Percentiles rank a stretch among this genome's conserved stretches.
phyloP scores from a whole-genome alignment of 1,139 yeast species.

The Pichia sp. region DNA sequence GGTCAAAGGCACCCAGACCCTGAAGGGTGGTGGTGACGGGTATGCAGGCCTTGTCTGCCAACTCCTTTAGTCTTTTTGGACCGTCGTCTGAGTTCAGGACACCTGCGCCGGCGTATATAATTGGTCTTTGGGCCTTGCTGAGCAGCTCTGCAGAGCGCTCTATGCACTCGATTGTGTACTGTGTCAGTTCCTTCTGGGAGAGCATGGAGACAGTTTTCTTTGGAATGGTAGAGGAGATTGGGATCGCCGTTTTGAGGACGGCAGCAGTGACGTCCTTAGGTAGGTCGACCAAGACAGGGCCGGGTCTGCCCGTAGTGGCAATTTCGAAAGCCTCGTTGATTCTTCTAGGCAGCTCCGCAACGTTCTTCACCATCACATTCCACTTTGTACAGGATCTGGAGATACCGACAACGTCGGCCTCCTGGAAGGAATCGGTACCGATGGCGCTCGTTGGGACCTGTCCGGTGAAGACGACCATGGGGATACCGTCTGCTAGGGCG shows the following conservation, averaged over 20 bases:
- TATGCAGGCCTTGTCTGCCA: constrained; percentile 84
- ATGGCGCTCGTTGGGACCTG: constrained; percentile 95
- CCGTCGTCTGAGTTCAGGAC: constrained; percentile 76
- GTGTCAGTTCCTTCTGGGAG: constrained; percentile 68
- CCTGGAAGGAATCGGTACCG: constrained; percentile 98
- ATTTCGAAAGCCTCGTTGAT: constrained; percentile 97
- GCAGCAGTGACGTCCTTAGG: constrained; percentile 98
- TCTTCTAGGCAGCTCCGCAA: constrained; percentile 90
- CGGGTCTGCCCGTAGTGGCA: constrained; percentile 95
- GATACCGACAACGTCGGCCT: constrained; percentile 96
- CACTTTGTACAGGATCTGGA: constrained; percentile 97
- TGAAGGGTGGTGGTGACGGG: constrained; percentile 96
- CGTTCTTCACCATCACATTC: constrained; percentile 97
- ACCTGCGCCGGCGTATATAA: constrained; percentile 92
- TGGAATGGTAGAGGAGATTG: constrained; percentile 80
- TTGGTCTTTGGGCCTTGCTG: constrained; percentile 80
- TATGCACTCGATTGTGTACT: constrained; percentile 72
- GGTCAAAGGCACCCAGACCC: constrained; percentile 93
- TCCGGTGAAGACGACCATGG: constrained; percentile 95
- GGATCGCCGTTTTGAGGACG: constrained; percentile 79
- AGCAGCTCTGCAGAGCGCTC: constrained; percentile 72
- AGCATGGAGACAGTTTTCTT: constrained; percentile 69
- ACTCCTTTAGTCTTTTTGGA: constrained; percentile 71
- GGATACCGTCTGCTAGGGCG: constrained; percentile 95
- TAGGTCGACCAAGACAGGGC: constrained; percentile 94